Conservation (phyloP, 129 eudicot species). For the Mikania micrantha region DNA sequence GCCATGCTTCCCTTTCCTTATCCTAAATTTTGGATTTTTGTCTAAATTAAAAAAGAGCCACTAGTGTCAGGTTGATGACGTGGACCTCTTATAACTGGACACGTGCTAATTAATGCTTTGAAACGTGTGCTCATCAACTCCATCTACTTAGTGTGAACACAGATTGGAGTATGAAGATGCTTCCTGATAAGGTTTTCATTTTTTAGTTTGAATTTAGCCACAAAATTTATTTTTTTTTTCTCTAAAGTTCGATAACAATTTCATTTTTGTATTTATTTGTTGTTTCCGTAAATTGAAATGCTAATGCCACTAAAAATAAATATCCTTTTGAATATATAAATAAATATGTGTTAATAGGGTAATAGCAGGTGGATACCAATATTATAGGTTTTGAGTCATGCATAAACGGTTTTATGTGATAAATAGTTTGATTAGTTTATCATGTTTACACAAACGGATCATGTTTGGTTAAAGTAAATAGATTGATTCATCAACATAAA, state of each 20-base stretch:
- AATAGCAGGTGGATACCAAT: no score
- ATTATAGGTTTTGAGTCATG: no score
- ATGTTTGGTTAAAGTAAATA: no score
- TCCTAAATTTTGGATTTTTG: conserved; percentile 21
- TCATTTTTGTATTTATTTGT: conserved; percentile 1
- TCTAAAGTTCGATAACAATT: background rate
- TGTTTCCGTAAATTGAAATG: background rate
- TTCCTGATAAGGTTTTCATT: conserved; percentile 20
- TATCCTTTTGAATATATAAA: no score
- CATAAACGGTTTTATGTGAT: no score
- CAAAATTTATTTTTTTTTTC: background rate
- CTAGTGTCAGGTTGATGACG: conserved; percentile 30
- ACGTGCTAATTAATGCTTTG: conserved; percentile 11
- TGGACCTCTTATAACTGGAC: conserved; percentile 12
- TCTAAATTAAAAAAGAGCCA: conserved; percentile 28
- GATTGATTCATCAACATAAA: no score
- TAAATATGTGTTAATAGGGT: no score
- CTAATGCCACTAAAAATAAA: conserved; percentile 13
- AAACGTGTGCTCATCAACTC: conserved; percentile 29
- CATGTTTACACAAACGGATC: no score
- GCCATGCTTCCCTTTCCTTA: conserved; percentile 26
- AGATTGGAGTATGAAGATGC: conserved; percentile 7
- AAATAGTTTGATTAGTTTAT: no score
- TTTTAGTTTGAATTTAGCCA: conserved; percentile 10
- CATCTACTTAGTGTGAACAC: conserved; percentile 26